A percentile compares a stretch with the other conserved stretches of the same genome.
Evolutionary conservation across 2,329 filamentous ascomycete species (phyloP).

Genomic region (Penicillium sclerotigenum): DNA sequence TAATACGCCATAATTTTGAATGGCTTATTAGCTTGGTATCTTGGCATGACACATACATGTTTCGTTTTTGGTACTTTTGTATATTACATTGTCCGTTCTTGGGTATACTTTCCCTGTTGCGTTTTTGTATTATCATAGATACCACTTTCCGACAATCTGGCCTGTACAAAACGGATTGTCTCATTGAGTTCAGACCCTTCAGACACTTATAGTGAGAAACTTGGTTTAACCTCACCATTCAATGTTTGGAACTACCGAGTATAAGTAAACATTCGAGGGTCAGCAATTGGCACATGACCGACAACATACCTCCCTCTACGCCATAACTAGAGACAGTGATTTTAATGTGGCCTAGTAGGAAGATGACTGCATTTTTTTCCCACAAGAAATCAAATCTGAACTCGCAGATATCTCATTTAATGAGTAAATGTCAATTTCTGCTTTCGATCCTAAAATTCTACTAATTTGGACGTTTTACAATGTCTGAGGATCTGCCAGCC

Average conservation of each 20-base stretch:
- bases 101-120: constrained; percentile 16
- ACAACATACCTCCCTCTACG: no score
- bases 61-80: constrained; percentile 15
- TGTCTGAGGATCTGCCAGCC: no score
- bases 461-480: no score
- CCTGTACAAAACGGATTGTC: background rate
- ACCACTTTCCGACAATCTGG: constrained; percentile 11
- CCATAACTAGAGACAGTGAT: no score
- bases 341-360: no score
- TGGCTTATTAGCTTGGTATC: background rate
- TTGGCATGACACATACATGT: constrained; percentile 7
- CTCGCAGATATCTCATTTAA: no score
- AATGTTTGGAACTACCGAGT: background rate
- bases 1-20: constrained; percentile 28
- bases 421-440: no score
- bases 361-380: no score
- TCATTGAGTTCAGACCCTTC: background rate
- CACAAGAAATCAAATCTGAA: no score
- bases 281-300: background rate
- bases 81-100: constrained; percentile 17
- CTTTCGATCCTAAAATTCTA: no score
- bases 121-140: constrained; percentile 23
- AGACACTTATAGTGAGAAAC: no score
- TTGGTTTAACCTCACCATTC: background rate
- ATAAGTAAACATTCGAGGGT: background rate